Conservation (phyloP, 148 eudicot species). For the Rhododendron henanense region DNA sequence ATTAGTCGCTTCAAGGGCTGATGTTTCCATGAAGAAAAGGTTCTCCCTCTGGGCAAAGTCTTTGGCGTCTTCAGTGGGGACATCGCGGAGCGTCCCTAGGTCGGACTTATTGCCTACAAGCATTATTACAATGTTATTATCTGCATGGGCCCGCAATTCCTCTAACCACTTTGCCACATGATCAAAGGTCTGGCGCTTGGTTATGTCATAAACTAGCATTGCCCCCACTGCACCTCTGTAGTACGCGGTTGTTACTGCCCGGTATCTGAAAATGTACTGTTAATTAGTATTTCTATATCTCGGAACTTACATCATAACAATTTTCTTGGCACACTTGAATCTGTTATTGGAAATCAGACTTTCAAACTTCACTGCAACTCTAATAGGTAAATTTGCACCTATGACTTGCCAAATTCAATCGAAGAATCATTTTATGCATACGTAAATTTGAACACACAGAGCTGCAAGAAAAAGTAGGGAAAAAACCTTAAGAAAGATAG, state of each 20-base stretch:
- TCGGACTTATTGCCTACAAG: conserved; percentile 33
- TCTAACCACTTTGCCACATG: conserved; percentile 27
- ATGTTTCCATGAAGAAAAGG: conserved; percentile 34
- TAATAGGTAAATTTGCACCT: background rate
- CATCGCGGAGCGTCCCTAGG: conserved; percentile 27
- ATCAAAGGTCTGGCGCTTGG: conserved; percentile 29
- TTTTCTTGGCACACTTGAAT: background rate
- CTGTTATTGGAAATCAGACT: background rate
- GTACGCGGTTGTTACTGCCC: conserved; percentile 36
- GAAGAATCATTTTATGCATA: background rate
- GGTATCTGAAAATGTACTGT: background rate
- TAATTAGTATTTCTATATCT: background rate
- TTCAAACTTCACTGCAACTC: background rate
- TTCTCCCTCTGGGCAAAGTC: conserved; percentile 31
- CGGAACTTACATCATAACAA: background rate
- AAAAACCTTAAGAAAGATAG: background rate
- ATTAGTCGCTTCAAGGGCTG: conserved; percentile 22
- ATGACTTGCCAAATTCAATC: background rate
- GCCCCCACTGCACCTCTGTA: conserved; percentile 38
- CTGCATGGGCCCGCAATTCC: conserved; percentile 30
- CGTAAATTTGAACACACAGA: background rate
- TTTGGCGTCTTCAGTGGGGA: conserved; percentile 27
- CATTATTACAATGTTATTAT: conserved; percentile 19
- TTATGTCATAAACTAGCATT: conserved; percentile 27
- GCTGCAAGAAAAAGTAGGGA: background rate